Percentiles rank a stretch among this genome's conserved stretches.
These are phyloP conservation scores for Fusarium sambucinum DNA, from an alignment of 2,329 filamentous ascomycete genomes.

Conservation along the genomic window DNA sequence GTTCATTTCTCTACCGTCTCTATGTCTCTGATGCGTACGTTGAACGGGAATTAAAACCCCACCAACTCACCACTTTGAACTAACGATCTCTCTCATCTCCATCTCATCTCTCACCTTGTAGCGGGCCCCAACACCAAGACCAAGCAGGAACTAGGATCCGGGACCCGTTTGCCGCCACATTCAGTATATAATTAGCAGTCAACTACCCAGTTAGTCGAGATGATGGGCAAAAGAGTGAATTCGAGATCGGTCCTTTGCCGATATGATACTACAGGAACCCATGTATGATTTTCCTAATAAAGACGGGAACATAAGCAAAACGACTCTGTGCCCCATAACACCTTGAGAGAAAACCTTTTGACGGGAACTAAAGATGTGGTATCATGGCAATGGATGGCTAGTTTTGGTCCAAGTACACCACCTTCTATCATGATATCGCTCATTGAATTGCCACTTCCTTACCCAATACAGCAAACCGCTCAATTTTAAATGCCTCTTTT, in stretches of 20 bases:
- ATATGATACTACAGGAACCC: conserved; percentile 13
- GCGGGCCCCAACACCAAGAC: conserved; percentile 41
- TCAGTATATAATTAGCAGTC: conserved; percentile 26
- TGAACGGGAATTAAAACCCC: conserved; percentile 41
- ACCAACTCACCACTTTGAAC: conserved; percentile 34
- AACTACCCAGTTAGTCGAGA: neutral
- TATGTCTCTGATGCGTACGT: conserved; percentile 9
- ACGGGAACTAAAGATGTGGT: conserved; percentile 8
- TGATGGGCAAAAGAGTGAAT: conserved; percentile 2
- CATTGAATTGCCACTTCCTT: conserved; percentile 5
- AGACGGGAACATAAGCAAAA: conserved; percentile 18
- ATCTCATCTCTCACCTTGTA: conserved; percentile 24
- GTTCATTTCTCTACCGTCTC: conserved; percentile 43
- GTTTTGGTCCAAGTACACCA: conserved; percentile 16
- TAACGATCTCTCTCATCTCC: conserved; percentile 35
- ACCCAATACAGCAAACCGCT: conserved; percentile 13
- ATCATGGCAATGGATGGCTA: conserved; percentile 23
- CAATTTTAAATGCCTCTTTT: conserved; percentile 11
- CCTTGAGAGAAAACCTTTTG: neutral
- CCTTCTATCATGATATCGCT: conserved; percentile 36
- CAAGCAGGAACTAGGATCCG: conserved; percentile 34
- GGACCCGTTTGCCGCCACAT: conserved; percentile 19
- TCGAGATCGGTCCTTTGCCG: conserved; percentile 32
- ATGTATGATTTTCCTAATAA: conserved; percentile 13
- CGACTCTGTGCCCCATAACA: conserved; percentile 2